A percentile compares a stretch with the other conserved stretches of the same genome.
Conservation (phyloP, 2,329 filamentous ascomycete genomes). For the Pseudocercospora crystallina region DNA sequence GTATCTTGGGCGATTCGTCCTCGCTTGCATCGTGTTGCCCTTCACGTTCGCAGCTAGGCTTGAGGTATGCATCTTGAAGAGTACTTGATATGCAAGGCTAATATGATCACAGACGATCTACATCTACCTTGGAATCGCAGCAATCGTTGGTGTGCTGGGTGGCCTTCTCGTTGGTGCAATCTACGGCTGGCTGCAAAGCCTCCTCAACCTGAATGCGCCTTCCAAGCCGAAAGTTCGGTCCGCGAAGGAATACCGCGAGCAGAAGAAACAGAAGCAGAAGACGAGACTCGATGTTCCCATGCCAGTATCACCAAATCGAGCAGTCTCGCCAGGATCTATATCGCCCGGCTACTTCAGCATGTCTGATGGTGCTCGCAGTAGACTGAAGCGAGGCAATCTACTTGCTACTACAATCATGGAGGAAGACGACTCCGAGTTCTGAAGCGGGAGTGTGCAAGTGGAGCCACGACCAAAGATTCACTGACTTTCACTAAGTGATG, state of each 20-base stretch:
- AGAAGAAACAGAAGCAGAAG: slow-evolving; percentile 28
- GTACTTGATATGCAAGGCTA: not conserved
- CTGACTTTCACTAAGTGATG: no score
- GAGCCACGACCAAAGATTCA: no score
- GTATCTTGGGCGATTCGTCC: slow-evolving; percentile 45
- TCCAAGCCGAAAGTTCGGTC: slow-evolving; percentile 22
- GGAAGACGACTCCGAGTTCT: slow-evolving; percentile 62
- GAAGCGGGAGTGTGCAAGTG: no score
- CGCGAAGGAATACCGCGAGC: slow-evolving; percentile 35
- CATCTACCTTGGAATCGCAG: slow-evolving; percentile 65
- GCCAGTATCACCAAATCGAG: slow-evolving; percentile 13
- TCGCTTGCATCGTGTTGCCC: slow-evolving; percentile 48
- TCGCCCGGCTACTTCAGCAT: slow-evolving; percentile 26
- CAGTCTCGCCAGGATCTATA: slow-evolving; percentile 17
- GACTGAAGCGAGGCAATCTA: slow-evolving; percentile 51
- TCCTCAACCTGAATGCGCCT: slow-evolving; percentile 25
- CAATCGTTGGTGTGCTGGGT: slow-evolving; percentile 63
- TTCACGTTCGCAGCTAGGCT: slow-evolving; percentile 53
- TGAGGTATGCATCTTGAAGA: slow-evolving; percentile 47
- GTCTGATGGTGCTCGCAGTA: slow-evolving; percentile 33
- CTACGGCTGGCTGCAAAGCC: slow-evolving; percentile 45
- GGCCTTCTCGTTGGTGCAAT: slow-evolving; percentile 61
- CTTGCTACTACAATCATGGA: slow-evolving; percentile 69
- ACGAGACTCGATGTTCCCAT: slow-evolving; percentile 11
- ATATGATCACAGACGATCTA: slow-evolving; percentile 46